A percentile compares a stretch with the other conserved stretches of the same genome.
phyloP scores from a whole-genome alignment of 2,329 filamentous ascomycete genomes.

The Talaromyces sp. region DNA sequence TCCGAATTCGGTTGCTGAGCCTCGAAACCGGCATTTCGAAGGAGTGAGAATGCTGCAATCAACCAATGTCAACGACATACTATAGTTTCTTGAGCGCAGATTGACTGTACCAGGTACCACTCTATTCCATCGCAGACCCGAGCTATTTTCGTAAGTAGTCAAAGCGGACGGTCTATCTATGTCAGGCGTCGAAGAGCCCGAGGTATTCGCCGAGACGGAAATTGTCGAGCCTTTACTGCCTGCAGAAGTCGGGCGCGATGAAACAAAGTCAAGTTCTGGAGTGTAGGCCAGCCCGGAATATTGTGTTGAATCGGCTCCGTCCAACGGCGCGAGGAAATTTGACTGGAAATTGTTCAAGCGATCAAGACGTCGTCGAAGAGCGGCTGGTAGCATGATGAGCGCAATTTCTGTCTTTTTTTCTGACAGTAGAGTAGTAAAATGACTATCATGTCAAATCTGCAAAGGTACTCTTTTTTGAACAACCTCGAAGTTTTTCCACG shows the following conservation, averaged over 20 bases:
- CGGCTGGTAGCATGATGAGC: slow-evolving; percentile 23
- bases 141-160: slow-evolving; percentile 29
- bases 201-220: slow-evolving; percentile 20
- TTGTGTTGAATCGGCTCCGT: not conserved
- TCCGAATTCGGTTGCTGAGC: slow-evolving; percentile 32
- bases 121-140: slow-evolving; percentile 35
- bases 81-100: not conserved
- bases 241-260: slow-evolving; percentile 21
- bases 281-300: not conserved
- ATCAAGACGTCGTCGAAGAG: slow-evolving; percentile 28
- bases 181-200: slow-evolving; percentile 14
- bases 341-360: slow-evolving; percentile 24
- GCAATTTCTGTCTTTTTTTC: not conserved
- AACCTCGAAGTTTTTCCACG: not conserved
- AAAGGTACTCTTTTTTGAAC: too few species aligned
- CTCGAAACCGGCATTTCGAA: slow-evolving; percentile 36
- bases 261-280: slow-evolving; percentile 1
- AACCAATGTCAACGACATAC: not conserved
- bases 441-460: not conserved
- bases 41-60: slow-evolving; percentile 32
- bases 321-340: slow-evolving; percentile 4
- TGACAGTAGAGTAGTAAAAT: not conserved
- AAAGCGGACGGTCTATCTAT: not conserved
- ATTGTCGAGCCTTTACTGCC: slow-evolving; percentile 23
- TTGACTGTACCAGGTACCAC: slow-evolving; percentile 30